phyloP scores from a whole-genome alignment of 805 yeast genomes.

The Helenozyma rhizophorensis region DNA sequence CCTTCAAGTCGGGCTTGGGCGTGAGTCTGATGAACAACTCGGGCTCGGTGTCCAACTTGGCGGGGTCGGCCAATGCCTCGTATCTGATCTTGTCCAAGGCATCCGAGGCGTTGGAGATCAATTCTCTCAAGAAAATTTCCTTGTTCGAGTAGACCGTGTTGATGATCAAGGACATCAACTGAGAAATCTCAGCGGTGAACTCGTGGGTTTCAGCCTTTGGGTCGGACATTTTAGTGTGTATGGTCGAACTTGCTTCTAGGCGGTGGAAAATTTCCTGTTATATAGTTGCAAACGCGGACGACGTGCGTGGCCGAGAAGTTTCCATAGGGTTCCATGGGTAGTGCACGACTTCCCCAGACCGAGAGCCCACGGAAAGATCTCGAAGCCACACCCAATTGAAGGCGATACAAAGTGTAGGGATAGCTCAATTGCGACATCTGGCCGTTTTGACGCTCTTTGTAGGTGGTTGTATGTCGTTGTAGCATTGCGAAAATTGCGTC shows the following conservation, averaged over 20 bases:
- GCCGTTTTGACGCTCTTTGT: too few species aligned
- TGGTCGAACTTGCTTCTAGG: neutral
- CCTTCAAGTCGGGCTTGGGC: conserved; percentile 91
- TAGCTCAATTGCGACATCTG: too few species aligned
- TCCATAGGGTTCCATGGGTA: conserved; percentile 28
- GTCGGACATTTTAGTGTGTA: conserved; percentile 41
- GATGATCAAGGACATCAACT: conserved; percentile 99
- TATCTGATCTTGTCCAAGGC: conserved; percentile 98
- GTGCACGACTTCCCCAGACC: neutral
- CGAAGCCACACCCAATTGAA: conserved; percentile 28
- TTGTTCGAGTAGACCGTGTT: conserved; percentile 99
- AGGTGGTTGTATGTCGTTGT: too few species aligned
- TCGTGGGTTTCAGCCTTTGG: conserved; percentile 74
- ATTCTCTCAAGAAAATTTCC: conserved; percentile 98
- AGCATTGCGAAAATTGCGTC: too few species aligned
- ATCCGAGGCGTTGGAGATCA: conserved; percentile 98
- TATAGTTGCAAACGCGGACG: conserved; percentile 10
- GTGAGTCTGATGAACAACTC: conserved; percentile 96
- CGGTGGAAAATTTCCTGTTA: conserved; percentile 2
- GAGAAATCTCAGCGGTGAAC: conserved; percentile 99
- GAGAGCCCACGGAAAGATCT: conserved; percentile 28
- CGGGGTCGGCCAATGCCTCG: conserved; percentile 89
- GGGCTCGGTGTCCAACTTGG: conserved; percentile 90
- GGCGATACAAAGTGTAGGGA: too few species aligned
- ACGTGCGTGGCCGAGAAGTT: conserved; percentile 17